phyloP scores from a whole-genome alignment of 768 basidiomycete species.

The Inosperma sp. region DNA sequence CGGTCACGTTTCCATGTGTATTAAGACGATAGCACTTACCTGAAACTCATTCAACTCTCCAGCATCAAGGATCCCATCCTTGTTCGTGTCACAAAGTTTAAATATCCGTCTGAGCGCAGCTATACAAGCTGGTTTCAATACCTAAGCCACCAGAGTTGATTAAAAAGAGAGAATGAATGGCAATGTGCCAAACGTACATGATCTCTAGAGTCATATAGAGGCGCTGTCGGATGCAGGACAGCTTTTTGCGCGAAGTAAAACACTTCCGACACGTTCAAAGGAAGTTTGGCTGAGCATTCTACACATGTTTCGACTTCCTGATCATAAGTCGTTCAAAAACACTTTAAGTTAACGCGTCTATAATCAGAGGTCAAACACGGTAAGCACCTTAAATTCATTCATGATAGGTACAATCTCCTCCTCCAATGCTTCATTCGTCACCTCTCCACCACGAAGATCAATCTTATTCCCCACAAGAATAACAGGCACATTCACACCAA shows the following conservation, averaged over 20 bases:
- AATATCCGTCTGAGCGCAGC: constrained; percentile 91
- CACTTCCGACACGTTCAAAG: constrained; percentile 92
- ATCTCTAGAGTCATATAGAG: constrained; percentile 93
- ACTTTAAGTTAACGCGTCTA: constrained; percentile 7
- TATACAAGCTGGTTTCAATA: constrained; percentile 87
- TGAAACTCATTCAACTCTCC: constrained; percentile 96
- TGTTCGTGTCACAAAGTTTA: constrained; percentile 91
- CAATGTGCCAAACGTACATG: constrained; percentile 52
- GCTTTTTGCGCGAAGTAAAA: constrained; percentile 99
- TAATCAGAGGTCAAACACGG: neutral
- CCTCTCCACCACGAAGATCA: constrained; percentile 86
- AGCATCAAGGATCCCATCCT: constrained; percentile 87
- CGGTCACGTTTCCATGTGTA: neutral
- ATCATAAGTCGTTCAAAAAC: constrained; percentile 6
- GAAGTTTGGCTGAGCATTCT: constrained; percentile 89
- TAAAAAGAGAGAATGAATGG: neutral
- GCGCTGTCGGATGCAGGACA: constrained; percentile 93
- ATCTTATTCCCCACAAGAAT: constrained; percentile 99
- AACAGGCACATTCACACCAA: constrained; percentile 97
- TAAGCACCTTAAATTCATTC: constrained; percentile 92
- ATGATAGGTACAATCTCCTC: constrained; percentile 96
- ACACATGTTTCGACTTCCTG: constrained; percentile 99
- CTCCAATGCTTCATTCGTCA: constrained; percentile 91
- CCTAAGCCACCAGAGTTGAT: constrained; percentile 44
- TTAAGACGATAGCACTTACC: constrained; percentile 40